phyloP scores from a whole-genome alignment of 1,284 basidiomycete species.

The Boletellus dicymbophilus region DNA sequence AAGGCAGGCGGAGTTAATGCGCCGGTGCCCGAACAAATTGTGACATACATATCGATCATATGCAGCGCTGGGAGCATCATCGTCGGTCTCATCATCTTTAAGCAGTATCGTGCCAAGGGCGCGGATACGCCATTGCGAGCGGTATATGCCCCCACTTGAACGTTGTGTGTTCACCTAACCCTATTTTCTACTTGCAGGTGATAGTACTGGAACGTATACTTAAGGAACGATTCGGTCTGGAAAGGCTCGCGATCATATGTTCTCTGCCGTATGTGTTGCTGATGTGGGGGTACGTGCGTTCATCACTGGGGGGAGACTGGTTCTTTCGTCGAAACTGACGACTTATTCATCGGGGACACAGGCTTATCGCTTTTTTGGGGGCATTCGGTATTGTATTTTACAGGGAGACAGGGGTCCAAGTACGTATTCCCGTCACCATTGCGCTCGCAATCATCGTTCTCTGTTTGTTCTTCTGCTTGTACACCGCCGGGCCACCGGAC shows the following conservation, averaged over 20 bases:
- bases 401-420: slow-evolving; percentile 14
- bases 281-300: slow-evolving; percentile 29
- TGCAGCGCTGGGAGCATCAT: slow-evolving; percentile 31
- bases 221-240: slow-evolving; percentile 23
- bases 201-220: slow-evolving; percentile 29
- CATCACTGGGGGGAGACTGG: neutral
- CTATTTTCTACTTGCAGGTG: slow-evolving; percentile 19
- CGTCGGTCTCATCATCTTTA: slow-evolving; percentile 30
- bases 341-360: too few relatives aligned
- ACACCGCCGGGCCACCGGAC: slow-evolving; percentile 15
- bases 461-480: slow-evolving; percentile 24
- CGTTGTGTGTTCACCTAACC: too few relatives aligned
- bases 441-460: slow-evolving; percentile 19
- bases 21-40: slow-evolving; percentile 24
- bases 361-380: slow-evolving; percentile 25
- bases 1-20: neutral
- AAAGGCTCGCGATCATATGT: slow-evolving; percentile 30
- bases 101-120: slow-evolving; percentile 35
- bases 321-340: too few relatives aligned
- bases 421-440: slow-evolving; percentile 29
- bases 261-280: slow-evolving; percentile 33
- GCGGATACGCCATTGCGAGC: slow-evolving; percentile 34
- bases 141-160: too few relatives aligned
- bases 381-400: slow-evolving; percentile 28
- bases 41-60: slow-evolving; percentile 33